Evolutionary conservation across 352 stramenopile genomes (phyloP).

Genomic region (Globisporangium mamillatum): DNA sequence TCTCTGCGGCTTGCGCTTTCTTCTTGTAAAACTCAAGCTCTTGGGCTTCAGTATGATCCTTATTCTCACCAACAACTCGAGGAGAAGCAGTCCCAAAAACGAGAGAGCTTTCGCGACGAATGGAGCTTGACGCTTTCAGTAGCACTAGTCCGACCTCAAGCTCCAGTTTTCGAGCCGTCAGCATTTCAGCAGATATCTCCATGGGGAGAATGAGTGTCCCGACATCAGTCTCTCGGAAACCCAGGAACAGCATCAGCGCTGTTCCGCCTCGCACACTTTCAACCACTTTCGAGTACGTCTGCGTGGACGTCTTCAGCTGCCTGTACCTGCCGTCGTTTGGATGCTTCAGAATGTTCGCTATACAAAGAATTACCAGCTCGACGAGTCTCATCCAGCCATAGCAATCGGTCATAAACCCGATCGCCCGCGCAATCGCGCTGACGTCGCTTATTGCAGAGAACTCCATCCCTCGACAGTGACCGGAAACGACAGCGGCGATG

Average conservation of each 20-base stretch:
- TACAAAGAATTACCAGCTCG: conserved; percentile 42
- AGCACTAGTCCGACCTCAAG: conserved; percentile 35
- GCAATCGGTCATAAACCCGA: conserved; percentile 18
- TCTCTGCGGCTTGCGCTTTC: conserved; percentile 25
- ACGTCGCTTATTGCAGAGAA: conserved; percentile 47
- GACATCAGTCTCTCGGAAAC: conserved; percentile 50
- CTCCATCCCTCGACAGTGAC: conserved; percentile 44
- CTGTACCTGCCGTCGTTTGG: conserved; percentile 44
- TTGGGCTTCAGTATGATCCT: not conserved
- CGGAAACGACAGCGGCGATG: conserved; percentile 35
- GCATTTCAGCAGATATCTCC: conserved; percentile 19
- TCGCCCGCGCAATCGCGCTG: conserved; percentile 40
- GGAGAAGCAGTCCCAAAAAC: not conserved
- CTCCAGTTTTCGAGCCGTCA: conserved; percentile 45
- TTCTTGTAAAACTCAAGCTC: conserved; percentile 30
- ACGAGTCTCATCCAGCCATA: conserved; percentile 35
- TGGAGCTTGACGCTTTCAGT: not conserved
- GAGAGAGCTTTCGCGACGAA: not conserved
- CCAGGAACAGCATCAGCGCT: conserved; percentile 41
- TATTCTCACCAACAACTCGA: not conserved
- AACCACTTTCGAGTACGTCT: conserved; percentile 45
- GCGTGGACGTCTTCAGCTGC: conserved; percentile 46
- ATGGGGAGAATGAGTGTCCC: conserved; percentile 34
- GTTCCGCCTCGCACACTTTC: conserved; percentile 30
- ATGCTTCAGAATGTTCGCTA: conserved; percentile 52